Base-by-base conservation (phyloP, 1,284 basidiomycete species). In the Apiotrichum brassicae region DNA sequence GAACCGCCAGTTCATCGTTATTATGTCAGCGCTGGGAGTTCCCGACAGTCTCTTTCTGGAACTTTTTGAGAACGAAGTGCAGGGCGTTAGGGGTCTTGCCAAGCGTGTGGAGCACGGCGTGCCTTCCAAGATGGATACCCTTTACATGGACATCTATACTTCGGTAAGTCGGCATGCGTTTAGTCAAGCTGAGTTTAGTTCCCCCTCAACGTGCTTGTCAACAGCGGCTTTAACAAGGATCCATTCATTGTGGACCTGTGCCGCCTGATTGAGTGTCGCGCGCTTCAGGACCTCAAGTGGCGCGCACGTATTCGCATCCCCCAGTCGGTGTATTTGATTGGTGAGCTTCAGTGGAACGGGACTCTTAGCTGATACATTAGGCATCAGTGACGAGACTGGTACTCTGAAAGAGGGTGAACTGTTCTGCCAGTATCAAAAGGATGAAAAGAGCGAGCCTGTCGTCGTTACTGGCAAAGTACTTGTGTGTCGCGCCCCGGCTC, bases 1-100 rank as follows among this genome's bases (percentile, higher is more conserved):
- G 13, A 75, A 73, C 48, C 58, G 73, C 13, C 72, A 75, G 48
- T 73, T 72, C 53, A 72, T 73, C 59, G 66, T 69, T 35, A 67
- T 75, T 48, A 68, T 73, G 63, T 63, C 57, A 4, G 64, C 67
- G 1, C 63, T 69, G 19, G 71, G 71, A 2, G 61, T 73, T 0
- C 64, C 68, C 0, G 56, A 64, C 24, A 23, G 53, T 4, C 53
- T 71, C 12, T 63, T 75, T 41, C 50, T 65, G 3, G 53, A 63
- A 13, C 53, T 69, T 18, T 72, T 75, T 48, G n/a, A 57, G 9
- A 46, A 60, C 3, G 62, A 65, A 16, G 60, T 72, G 4, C 41
- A 39, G 3, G 49, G 54, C n/a, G 63, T 70, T 42, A 58, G 60
- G 37, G 70, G 65, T 1, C 48, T 72, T 3, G 51, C 53, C 3